These are phyloP conservation scores for Penicillium fimorum DNA, from an alignment of 495 filamentous ascomycete genomes.

Conservation along the genomic window DNA sequence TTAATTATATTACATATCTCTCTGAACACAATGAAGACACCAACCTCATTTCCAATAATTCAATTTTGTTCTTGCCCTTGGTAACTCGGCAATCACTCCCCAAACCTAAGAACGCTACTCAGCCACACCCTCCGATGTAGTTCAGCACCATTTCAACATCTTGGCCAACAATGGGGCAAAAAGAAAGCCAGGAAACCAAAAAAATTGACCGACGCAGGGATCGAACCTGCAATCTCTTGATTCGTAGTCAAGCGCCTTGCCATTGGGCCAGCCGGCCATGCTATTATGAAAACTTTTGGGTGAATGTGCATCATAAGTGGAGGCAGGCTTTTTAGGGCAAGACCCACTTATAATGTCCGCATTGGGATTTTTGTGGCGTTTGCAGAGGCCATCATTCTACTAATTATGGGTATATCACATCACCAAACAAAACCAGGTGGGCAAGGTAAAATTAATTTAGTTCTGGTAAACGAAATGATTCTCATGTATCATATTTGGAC, in stretches of 20 bases:
- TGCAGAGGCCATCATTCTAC: not conserved
- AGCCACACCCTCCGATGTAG: not conserved
- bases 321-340: not conserved
- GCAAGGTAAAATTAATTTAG: no score
- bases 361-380: not conserved
- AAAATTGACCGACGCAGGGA: constrained; percentile 46
- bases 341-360: not conserved
- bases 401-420: not conserved
- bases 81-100: not conserved
- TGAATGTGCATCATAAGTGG: not conserved
- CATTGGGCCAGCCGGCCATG: constrained; percentile 60
- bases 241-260: constrained; percentile 74
- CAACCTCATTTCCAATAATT: not conserved
- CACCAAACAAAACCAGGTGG: not conserved
- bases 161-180: not conserved
- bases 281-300: not conserved
- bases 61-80: no score
- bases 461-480: no score
- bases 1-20: not conserved
- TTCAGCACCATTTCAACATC: not conserved
- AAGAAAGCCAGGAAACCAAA: not conserved
- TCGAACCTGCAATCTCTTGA: constrained; percentile 59
- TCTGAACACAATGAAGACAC: not conserved
- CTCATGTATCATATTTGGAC: no score
- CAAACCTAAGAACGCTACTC: not conserved